Conservation (phyloP, 208 protist species). For the Trypanosoma avium region DNA sequence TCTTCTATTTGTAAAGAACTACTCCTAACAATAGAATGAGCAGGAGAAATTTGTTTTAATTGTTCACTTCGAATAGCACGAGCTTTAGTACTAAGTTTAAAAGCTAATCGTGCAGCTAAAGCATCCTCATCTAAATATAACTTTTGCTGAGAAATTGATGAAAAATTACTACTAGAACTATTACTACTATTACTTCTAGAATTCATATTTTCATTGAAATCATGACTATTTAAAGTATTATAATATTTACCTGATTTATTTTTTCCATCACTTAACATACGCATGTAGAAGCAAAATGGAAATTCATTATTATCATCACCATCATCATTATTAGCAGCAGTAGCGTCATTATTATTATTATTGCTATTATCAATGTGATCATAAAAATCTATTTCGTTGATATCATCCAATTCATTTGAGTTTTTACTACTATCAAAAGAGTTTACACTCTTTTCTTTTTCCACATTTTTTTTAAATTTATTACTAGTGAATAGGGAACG, state of each 20-base stretch:
- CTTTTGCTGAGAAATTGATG: conserved; percentile 24
- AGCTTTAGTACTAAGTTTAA: conserved; percentile 23
- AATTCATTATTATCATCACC: conserved; percentile 33
- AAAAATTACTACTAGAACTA: conserved; percentile 7
- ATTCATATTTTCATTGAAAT: no score
- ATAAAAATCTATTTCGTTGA: no score
- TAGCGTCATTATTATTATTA: neutral
- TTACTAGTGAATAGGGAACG: conserved; percentile 34
- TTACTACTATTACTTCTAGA: neutral
- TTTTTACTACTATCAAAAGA: no score
- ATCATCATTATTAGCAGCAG: no score
- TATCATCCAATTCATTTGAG: no score
- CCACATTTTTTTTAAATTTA: neutral
- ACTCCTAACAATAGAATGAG: neutral
- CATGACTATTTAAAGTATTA: neutral
- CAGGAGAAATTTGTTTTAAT: conserved; percentile 3
- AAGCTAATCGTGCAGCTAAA: conserved; percentile 26
- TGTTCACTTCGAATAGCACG: conserved; percentile 12
- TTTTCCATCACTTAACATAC: conserved; percentile 31
- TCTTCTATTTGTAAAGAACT: no score
- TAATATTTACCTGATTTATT: neutral
- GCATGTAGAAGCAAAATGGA: conserved; percentile 63
- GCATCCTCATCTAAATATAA: conserved; percentile 24
- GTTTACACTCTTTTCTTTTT: no score
- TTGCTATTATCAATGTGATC: neutral